These are phyloP conservation scores for Fusarium miscanthi DNA, from an alignment of 2,329 filamentous ascomycete species.

Conservation along the genomic window DNA sequence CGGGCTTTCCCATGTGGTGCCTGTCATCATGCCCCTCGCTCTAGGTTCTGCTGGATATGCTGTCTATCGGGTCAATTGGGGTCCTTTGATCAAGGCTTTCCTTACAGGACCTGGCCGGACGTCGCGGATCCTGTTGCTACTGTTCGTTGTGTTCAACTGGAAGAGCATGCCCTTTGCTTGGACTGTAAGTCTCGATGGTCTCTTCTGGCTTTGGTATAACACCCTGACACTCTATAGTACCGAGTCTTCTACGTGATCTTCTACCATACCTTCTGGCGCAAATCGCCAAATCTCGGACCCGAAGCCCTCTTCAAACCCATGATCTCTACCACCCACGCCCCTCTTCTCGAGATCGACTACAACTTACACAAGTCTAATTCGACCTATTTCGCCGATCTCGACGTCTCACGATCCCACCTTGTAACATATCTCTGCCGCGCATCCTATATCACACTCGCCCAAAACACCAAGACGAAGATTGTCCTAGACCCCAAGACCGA, in stretches of 20 bases:
- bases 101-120: constrained; percentile 65
- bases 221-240: constrained; percentile 53
- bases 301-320: constrained; percentile 79
- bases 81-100: constrained; percentile 54
- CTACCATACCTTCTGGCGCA: constrained; percentile 63
- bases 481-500: constrained; percentile 62
- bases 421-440: constrained; percentile 74
- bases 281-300: constrained; percentile 61
- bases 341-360: constrained; percentile 84
- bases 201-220: neutral
- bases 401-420: constrained; percentile 83
- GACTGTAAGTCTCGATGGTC: constrained; percentile 68
- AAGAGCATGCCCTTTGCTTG: constrained; percentile 81
- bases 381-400: constrained; percentile 89
- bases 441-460: constrained; percentile 63
- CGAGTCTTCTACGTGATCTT: constrained; percentile 69
- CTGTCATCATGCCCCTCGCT: constrained; percentile 56
- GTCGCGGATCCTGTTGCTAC: constrained; percentile 63
- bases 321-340: constrained; percentile 73
- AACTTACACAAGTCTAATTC: constrained; percentile 86
- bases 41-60: constrained; percentile 60
- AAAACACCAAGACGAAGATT: constrained; percentile 62
- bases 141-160: constrained; percentile 72
- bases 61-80: constrained; percentile 58
- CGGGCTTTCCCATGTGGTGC: constrained; percentile 49